Base-by-base conservation (phyloP, 805 yeast genomes). In the Saturnispora besseyi region DNA sequence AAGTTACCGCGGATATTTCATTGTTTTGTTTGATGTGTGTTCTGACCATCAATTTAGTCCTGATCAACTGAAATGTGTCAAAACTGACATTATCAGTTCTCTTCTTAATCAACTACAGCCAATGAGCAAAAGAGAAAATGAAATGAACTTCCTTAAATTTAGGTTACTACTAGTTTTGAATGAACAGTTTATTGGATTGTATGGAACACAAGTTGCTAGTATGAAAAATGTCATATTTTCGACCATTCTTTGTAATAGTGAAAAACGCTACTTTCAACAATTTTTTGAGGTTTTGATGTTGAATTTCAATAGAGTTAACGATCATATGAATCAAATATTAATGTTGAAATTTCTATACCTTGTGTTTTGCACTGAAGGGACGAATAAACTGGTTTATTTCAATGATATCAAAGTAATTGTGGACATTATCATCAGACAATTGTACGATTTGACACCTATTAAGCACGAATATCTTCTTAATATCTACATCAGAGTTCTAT, bases 331-430 rank as follows among this genome's bases (percentile, higher is more conserved):
- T 49, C 88, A 84, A 57, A 82, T 88, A 3, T 75, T 90, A 69
- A 84, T 86, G 60, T 73, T 90, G 57, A 90, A 90, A 65, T 73
- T 87, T 51, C 68, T 90, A 8, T 87, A 87, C 62, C 65, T 85
- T 51, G 75, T 90, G 1, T 78, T 90, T 65, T 81, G 90, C 2
- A 77, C 81, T 4, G 72, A 81, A 5, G 67, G 68, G 34, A 82
- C 95, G 0, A 70, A 77, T 48, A 84, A 82, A 51, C 73, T 82
- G 57, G 78, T 88, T 45, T 90, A 90, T 61, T 71, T 87, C 53
- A 90, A 90, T 59, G 98, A 90, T 62, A 67, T 90, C 51, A 82
- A 84, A 57, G 95, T 90, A 6, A 74, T 90, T 50, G 81, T 85
- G 12, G 96, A 88, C 59, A 89, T 90, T 9, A 72, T 90, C 47